Base-by-base conservation (phyloP, 306 rosid genomes). In the Prinsepia uniflora region DNA sequence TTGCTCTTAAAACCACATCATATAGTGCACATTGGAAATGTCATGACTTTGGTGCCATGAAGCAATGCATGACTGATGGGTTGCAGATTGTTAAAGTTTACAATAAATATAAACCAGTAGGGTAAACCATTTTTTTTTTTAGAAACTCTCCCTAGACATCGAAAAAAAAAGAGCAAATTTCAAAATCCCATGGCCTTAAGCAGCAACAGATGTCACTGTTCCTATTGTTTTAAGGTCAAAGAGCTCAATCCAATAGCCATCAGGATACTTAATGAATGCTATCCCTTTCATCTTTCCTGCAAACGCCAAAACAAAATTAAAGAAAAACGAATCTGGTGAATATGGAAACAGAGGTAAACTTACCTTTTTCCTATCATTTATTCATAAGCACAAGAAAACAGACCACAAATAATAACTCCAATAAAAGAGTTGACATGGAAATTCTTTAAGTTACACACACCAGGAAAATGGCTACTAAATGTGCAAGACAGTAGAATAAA, bases 161-260 rank as follows among this genome's bases (percentile, higher is more conserved):
- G 8, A 2, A 1, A 12, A 58, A 30, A 58, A 13, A 12, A 58
- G n/a, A 58, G n/a, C 3, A 30, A 6, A 58, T 30, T 58, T 47
- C 10, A 4, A 43, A 72, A 65, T 52, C 19, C 58, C 17, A 14
- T 67, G 73, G 59, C 68, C 80, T 90, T 73, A 88, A 53, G 82
- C 36, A 71, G 78, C 81, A 58, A 13, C 46, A 59, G 61, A 54
- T 50, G 89, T 76, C 20, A 76, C 4, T 14, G 34, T 71, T 67
- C 89, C 90, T 14, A 94, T 85, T 22, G 75, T 19, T 81, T 91
- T 81, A n/a, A 66, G 85, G 75, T 94, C 99, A 67, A 94, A 94
- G 57, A 90, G 81, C 86, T 94, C 99, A 76, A 94, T 87, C 97
- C 96, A 94, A 75, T 94, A 94, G 62, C 89, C 97, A 83, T 94